Base-by-base conservation (phyloP, 352 stramenopile genomes). In the Phytophthora fragariaefolia region DNA sequence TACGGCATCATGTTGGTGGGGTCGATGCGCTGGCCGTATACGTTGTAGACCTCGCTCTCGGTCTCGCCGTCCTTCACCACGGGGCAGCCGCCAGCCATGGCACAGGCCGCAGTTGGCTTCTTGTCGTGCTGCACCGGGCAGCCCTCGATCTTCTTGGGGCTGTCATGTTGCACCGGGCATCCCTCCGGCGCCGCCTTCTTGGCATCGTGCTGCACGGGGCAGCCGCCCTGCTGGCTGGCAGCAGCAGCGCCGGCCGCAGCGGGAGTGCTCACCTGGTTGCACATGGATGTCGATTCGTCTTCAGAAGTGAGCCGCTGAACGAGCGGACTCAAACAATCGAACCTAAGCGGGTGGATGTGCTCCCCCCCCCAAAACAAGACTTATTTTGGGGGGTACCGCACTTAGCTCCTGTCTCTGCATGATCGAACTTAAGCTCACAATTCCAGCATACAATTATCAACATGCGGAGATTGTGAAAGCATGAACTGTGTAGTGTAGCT, bases 1-100 rank as follows among this genome's bases (percentile, higher is more conserved):
- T 91, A 84, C 50, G 98, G 98, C 97, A 99, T 99, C 77, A 98
- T 98, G 79, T 99, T 99, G 24, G 84, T 98, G 32, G 97, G 97
- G 83, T 99, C 96, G 27, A 98, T 94, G 53, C 83, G 93, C 78
- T 99, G 93, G 51, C 91, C 94, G 79, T 99, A 99, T 22, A 99
- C 97, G 76, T 99, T 98, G 87, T 98, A 99, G 48, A 96, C 77
- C 62, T 94, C 87, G 34, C 70, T 72, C 17, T 73, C 50, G 23
- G 71, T 58, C 18, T 70, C 64, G 38, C 59, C 63, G 32, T 79
- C 69, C 27, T 71, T 71, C 55, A 83, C 70, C 27, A 94, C 81
- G 15, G 85, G 85, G 53, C 85, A 93, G 15, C 81, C 83, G 46
- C 68, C 74, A 1, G 52, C 57, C 48, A 82, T 75, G 22, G 67